Percentiles rank a stretch among this genome's conserved stretches.
Conservation (phyloP, 2,329 filamentous ascomycete species). For the Pseudovirgaria hyperparasitica region DNA sequence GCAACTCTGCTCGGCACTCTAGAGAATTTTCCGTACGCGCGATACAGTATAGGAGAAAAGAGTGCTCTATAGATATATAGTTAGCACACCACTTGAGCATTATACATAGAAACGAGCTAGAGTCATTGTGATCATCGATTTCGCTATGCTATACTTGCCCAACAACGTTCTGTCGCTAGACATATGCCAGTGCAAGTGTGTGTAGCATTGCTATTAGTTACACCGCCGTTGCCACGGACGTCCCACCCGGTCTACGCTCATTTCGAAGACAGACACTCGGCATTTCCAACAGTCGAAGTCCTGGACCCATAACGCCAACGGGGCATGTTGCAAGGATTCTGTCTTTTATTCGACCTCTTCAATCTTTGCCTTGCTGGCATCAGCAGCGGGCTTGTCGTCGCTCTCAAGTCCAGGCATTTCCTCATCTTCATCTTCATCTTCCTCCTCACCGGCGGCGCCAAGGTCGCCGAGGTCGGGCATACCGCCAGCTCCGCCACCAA, state of each 20-base stretch:
- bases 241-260: no score
- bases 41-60: slow-evolving; percentile 39
- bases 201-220: no score
- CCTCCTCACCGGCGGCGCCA: slow-evolving; percentile 29
- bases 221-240: no score
- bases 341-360: slow-evolving; percentile 32
- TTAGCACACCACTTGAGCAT: no score
- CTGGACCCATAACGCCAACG: no score
- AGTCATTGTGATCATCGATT: no score
- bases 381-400: slow-evolving; percentile 11
- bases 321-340: slow-evolving; percentile 1
- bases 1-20: slow-evolving; percentile 39
- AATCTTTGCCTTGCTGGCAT: slow-evolving; percentile 29
- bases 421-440: slow-evolving; percentile 52
- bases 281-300: no score
- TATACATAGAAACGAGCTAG: no score
- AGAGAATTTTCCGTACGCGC: slow-evolving; percentile 47
- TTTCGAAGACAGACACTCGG: no score
- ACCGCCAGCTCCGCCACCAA: slow-evolving; percentile 39
- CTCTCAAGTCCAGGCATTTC: slow-evolving; percentile 63
- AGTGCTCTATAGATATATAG: not conserved
- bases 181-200: no score
- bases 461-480: slow-evolving; percentile 25
- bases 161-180: no score
- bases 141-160: no score